Evolutionary conservation across 2,329 filamentous ascomycete species (phyloP), one percentile per base, ranked within the genome.

Genomic region (Talaromyces sp.): DNA sequence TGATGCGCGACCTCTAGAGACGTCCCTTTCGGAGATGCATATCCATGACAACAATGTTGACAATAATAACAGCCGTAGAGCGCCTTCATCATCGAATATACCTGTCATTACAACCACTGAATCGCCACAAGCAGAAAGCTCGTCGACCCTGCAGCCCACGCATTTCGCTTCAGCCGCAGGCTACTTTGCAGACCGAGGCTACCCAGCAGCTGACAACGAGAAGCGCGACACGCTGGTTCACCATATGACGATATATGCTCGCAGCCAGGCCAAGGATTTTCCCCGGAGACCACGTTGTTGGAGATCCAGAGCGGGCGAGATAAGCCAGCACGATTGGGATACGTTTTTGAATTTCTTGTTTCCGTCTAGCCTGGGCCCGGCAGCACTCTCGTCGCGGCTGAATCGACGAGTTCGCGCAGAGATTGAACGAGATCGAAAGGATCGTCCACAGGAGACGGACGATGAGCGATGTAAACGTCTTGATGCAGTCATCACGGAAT

Each of bases 311-410:
- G 64, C 65, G 46, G 64, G 69, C 26, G 72, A 76, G 52, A 69
- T 77, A 31, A 65, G 66, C 48, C 73, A 76, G 65, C 71, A 75
- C 64, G 77, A 79, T 64, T 79, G 77, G 77, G 70, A 75, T 59
- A 75, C 71, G 10, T 79, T 78, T 61, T 60, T 77, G 26, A 72
- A 72, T 51, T 74, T 76, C 65, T 62, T 79, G 6, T 76, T 79
- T 54, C 77, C 76, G 2, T 65, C 70, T 6, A 69, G 76, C 60
- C 64, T 77, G 17, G 74, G 72, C 4, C 69, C 71, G 6, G 74
- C 74, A 6, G 70, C 73, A 1, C 65, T 69, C 6, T 76, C 75
- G 4, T 66, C 67, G 8, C 67, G 75, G 58, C 66, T 77, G 14
- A 69, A 73, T 5, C 72, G 70, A 4, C 72, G 76, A 59, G 58